Base-by-base conservation (phyloP, 2,329 filamentous ascomycete genomes). In the Fusarium mexicanum region DNA sequence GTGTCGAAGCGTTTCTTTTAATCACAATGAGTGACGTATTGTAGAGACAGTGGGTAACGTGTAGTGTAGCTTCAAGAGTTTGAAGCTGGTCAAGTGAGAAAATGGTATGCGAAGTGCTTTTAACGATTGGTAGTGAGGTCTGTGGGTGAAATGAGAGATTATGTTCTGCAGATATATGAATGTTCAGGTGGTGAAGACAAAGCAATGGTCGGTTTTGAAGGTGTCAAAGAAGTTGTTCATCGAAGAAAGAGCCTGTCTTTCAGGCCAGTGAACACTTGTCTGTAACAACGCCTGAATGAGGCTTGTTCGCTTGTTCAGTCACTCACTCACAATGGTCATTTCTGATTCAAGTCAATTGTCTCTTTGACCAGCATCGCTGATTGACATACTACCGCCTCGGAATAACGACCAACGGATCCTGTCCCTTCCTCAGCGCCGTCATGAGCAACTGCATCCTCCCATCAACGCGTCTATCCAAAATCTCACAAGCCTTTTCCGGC, bases 391-490 rank as follows among this genome's bases (percentile, higher is more conserved):
- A 61, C 12, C 54, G 38, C 31, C 46, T 58, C 1, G 54, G 62
- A 41, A 79, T 76, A 33, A 71, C 73, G 24, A 58, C 40, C 9
- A 80, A 67, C 4, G 78, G 78, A 61, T 79, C 72, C 53, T 76
- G 41, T 0, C 71, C 68, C 51, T 62, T 71, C 11, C 71, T 72
- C 59, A 80, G 13, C 14, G 65, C 74, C 13, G 60, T 40, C 44
- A 77, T 68, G 44, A 79, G 47, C 61, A 74, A 31, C 40, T 76
- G 68, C 55, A 80, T 76, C 33, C 78, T 61, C 41, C 78, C 76
- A 48, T 79, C 69, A 46, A 79, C 59, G 29, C 69, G 63, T 37
- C 40, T 50, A 62, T 80, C 77, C 57, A 79, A 29, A 51, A 29
- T 40, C 18, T 37, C 33, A 40, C 72, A 75, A 4, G 69, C 69